Base-by-base conservation (phyloP, 257 asterid genomes). In the Solanum peruvianum region DNA sequence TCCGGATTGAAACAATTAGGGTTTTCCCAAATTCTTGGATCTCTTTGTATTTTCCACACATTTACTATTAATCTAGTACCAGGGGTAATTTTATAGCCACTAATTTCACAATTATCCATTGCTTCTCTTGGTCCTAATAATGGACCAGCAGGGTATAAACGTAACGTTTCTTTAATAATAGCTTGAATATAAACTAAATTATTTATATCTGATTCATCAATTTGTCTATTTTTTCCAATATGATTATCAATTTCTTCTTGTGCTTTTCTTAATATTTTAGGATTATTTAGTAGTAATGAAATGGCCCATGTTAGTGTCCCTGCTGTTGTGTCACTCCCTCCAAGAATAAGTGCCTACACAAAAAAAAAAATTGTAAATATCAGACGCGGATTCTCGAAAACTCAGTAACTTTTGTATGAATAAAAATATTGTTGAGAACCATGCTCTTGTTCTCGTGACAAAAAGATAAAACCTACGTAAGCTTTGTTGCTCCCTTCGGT, bases 131-230 rank as follows among this genome's bases (percentile, higher is more conserved):
- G 87, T 2, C 92, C 92, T n/a, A 64, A 67, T 1, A 92, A 85
- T 4, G 93, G 91, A 9, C 49, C 86, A 0, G 91, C 86, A 23
- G 95, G 95, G 25, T 91, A 89, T 1, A 94, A 62, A 5, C 96
- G 88, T 21, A 92, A 27, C 3, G 94, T 88, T 90, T 94, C 98
- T 82, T 94, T 94, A 37, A 94, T 56, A 12, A 93, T 76, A 35
- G 95, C 94, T 83, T 93, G 90, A 52, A 93, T 86, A 85, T 94
- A 93, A 33, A 31, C 69, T 37, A 92, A 64, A 2, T 87, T 91
- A 5, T 88, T 62, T 4, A 93, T 88, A 33, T 94, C 96, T 15
- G 94, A 82, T 88, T 86, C 93, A 6, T 72, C 29, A 3, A 94
- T 88, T 12, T 37, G 87, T 58, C 95, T 90, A 5, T 86, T 86